phyloP scores from a whole-genome alignment of 148 eudicot genomes.

The Agrostemma githago region DNA sequence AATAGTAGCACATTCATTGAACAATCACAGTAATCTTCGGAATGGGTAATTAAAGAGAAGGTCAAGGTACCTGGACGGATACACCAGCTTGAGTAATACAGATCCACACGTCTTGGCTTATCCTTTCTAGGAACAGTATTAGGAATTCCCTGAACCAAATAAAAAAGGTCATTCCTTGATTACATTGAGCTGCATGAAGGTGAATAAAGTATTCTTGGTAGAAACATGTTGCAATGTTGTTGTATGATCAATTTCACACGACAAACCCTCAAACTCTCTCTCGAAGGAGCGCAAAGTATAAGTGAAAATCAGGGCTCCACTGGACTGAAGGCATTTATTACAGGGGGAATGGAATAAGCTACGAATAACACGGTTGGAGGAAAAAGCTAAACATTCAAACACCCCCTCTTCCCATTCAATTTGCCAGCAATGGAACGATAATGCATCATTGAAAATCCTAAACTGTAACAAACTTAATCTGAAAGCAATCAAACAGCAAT shows the following conservation, averaged over 20 bases:
- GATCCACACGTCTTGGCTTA: conserved; percentile 90
- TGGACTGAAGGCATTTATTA: too few relatives aligned
- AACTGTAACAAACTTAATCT: background rate
- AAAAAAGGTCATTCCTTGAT: background rate
- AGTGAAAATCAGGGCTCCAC: background rate
- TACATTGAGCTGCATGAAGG: conserved; percentile 1
- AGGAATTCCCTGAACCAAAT: conserved; percentile 65
- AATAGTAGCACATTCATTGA: background rate
- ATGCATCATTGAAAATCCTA: background rate
- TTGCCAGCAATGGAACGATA: background rate
- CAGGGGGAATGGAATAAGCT: too few relatives aligned
- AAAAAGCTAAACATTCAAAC: background rate
- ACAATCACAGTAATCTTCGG: background rate
- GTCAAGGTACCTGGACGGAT: conserved; percentile 68
- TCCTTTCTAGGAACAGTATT: conserved; percentile 57
- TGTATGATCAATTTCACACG: background rate
- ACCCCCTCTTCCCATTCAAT: background rate
- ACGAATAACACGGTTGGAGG: background rate
- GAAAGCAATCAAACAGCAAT: conserved; percentile 7
- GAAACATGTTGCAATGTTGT: background rate
- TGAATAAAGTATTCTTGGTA: background rate
- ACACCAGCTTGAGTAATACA: conserved; percentile 93
- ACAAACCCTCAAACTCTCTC: background rate
- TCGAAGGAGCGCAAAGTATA: background rate
- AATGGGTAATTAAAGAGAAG: background rate